phyloP scores from a whole-genome alignment of 1,284 basidiomycete species.

The Omphalotus olearius region DNA sequence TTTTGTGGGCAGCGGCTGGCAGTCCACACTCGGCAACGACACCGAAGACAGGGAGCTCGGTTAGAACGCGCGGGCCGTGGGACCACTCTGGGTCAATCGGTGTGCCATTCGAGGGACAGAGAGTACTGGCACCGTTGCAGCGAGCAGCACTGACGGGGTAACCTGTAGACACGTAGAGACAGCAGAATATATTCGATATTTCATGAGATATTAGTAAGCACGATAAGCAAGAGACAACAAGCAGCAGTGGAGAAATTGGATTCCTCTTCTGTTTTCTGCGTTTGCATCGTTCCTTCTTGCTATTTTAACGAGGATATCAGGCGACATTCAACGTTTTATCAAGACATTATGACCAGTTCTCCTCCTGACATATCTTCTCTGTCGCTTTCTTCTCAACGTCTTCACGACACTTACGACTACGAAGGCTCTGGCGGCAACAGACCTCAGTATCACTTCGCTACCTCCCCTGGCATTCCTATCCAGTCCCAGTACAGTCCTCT shows the following conservation, averaged over 20 bases:
- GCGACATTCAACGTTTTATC: conserved; percentile 19
- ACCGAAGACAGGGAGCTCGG: conserved; percentile 6
- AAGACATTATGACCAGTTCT: conserved; percentile 66
- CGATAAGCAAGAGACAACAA: too few species aligned
- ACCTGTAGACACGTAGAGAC: too few species aligned
- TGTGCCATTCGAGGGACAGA: conserved; percentile 41
- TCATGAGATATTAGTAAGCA: too few species aligned
- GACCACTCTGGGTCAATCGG: conserved; percentile 46
- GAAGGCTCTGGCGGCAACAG: conserved; percentile 53
- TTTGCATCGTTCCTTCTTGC: conserved; percentile 25
- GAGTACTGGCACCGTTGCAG: conserved; percentile 40
- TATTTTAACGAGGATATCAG: conserved; percentile 24
- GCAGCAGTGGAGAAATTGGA: conserved; percentile 12
- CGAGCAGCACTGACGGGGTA: conserved; percentile 33
- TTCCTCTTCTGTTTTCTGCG: conserved; percentile 21
- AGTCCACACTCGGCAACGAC: background rate
- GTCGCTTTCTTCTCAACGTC: conserved; percentile 69
- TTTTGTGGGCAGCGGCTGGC: background rate
- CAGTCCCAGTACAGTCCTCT: conserved; percentile 64
- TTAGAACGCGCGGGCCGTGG: conserved; percentile 48
- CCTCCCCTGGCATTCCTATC: conserved; percentile 60
- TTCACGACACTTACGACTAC: conserved; percentile 82
- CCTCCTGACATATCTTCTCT: conserved; percentile 74
- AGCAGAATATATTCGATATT: too few species aligned
- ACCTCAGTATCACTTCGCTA: conserved; percentile 64